Base-by-base conservation (phyloP, 345 rosid species). In the Eucalyptus marginata region DNA sequence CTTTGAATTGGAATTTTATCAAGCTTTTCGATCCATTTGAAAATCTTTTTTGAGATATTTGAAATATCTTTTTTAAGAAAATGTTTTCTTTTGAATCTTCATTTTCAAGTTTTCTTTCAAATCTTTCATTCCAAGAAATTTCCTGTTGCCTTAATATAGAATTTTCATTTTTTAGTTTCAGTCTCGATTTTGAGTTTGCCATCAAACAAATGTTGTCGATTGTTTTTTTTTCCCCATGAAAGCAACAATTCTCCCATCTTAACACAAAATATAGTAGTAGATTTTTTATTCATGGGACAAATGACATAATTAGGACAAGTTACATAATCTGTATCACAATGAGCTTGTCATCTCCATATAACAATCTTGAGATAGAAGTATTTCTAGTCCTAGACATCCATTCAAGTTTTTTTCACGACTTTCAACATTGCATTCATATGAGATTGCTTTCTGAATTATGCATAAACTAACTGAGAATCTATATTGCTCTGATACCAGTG, bases 401-500 rank as follows among this genome's bases (percentile, higher is more conserved):
- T 56, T 56, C 62, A 56, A 24, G 62, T 24, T 56, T 56, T 56
- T 56, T 56, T 56, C 29, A 56, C 1, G 0, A 56, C 62, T 56
- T 56, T 56, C 62, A 56, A 56, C 27, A 10, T 3, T 56, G 12
- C 12, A 24, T 56, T 56, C 13, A 56, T 56, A 2, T 56, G 29
- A 56, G 12, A 24, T 56, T 56, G 5, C 62, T 56, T 56, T 56
- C 0, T 24, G 6, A 24, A 56, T 56, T 56, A 24, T 56, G 62
- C 13, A 56, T 56, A 56, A 56, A 56, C 27, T 2, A 56, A 56
- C 6, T 56, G 0, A 56, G 6, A 24, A 56, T 56, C 62, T 56
- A 56, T 56, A 56, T 24, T 24, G 2, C 27, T 22, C 0, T 1
- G 1, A 56, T 24, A 20, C 27, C 12, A 1, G 0, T 56, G 12